Evolutionary conservation across 495 filamentous ascomycete species (phyloP), one percentile per base, ranked within the genome.

Genomic region (Penicillium argentinense): DNA sequence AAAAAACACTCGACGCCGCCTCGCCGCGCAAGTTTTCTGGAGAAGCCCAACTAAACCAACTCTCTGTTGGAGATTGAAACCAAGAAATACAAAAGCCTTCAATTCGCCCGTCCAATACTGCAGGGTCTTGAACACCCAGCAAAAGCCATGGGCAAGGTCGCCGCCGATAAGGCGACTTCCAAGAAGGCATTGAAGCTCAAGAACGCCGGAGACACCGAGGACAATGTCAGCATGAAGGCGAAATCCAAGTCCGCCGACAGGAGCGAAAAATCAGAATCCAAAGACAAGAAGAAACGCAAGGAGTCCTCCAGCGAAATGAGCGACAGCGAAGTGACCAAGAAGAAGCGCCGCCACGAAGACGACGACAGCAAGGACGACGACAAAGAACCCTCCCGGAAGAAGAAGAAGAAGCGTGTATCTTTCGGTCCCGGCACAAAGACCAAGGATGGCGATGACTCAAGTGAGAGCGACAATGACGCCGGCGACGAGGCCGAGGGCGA

Each of bases 361-460:
- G 33, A 36, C 33, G 33, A 36, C 9, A 51, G 39, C 45, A 41
- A 44, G 23, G 51, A 56, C 13, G 39, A 40, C n/a, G 49, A 52
- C 26, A 49, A 53, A 23, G 45, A 56, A 37, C 21, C 52, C 27
- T 25, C 32, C 14, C 28, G 49, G 38, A 48, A 55, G 50, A 67
- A 64, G 49, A 49, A 63, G 42, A 62, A 62, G 41, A 95, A 92
- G 66, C 84, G 85, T 1, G 89, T 95, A 19, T 81, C 86, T 7
- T 96, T 95, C 59, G 81, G 86, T 0, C 72, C 82, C 17, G 85
- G 85, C 23, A 79, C 80, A 5, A 88, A 89, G 65, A 75, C 69
- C 26, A 64, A 76, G 34, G 80, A 85, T 55, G 80, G 75, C 13
- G 69, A 73, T 37, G 55, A 52, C 6, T 34, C 39, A 11, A 51